A percentile compares a stretch with the other conserved stretches of the same genome.
Evolutionary conservation across 305 asterid genomes (phyloP).

Genomic region (Fraxinus floribunda): DNA sequence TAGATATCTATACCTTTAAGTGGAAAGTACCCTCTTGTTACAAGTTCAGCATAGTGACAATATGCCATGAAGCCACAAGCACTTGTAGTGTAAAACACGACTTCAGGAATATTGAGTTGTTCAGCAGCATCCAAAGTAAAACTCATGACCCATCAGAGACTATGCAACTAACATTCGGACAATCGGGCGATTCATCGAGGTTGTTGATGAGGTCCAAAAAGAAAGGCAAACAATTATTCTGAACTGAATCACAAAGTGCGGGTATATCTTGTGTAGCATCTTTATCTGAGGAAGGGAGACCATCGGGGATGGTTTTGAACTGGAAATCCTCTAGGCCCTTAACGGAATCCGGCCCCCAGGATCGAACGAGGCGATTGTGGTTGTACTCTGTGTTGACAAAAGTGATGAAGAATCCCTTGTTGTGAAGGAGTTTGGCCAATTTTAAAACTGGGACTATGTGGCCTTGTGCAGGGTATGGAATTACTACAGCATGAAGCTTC

Average conservation of each 20-base stretch:
- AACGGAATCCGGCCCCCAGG: neutral
- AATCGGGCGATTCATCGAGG: neutral
- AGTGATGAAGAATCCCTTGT: neutral
- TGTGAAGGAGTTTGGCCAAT: neutral
- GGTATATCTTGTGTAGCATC: conserved; percentile 1
- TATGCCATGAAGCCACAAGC: conserved; percentile 55
- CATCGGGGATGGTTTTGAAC: neutral
- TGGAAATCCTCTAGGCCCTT: neutral
- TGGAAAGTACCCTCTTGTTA: conserved; percentile 41
- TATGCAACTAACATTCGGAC: neutral
- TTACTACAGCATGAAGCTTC: neutral
- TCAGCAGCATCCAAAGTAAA: conserved; percentile 57
- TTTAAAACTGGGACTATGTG: neutral
- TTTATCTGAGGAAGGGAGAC: neutral
- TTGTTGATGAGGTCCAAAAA: neutral
- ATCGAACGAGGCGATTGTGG: neutral
- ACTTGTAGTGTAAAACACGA: conserved; percentile 49
- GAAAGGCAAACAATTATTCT: neutral
- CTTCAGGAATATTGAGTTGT: conserved; percentile 45
- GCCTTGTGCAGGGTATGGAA: neutral
- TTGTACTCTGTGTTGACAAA: neutral
- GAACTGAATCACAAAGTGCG: neutral
- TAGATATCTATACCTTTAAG: conserved; percentile 33
- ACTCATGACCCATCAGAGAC: conserved; percentile 50
- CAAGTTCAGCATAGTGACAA: conserved; percentile 40